Conservation (phyloP, 2,329 filamentous ascomycete genomes). For the Aspergillus uvarum region DNA sequence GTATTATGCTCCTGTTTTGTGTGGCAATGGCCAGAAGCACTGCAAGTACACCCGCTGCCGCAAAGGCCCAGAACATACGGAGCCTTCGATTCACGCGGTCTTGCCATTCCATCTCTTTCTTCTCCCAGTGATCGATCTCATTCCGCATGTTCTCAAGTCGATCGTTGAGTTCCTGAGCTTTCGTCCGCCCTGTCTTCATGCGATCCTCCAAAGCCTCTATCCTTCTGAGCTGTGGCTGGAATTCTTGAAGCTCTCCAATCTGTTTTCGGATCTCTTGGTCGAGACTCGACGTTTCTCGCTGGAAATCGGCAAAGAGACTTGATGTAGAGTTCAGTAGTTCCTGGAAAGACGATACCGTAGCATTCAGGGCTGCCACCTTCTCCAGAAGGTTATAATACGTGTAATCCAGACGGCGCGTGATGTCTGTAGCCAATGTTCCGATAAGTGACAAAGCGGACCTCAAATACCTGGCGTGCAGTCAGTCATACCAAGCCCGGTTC, state of each 20-base stretch:
- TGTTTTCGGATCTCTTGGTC: slow-evolving; percentile 40
- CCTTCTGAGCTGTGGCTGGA: slow-evolving; percentile 38
- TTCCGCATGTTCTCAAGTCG: slow-evolving; percentile 41
- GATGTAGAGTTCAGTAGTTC: slow-evolving; percentile 39
- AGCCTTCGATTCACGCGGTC: slow-evolving; percentile 38
- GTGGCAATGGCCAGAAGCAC: slow-evolving; percentile 31
- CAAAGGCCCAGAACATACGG: slow-evolving; percentile 39
- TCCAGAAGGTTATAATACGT: slow-evolving; percentile 51
- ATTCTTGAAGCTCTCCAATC: slow-evolving; percentile 38
- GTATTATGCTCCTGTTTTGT: slow-evolving; percentile 25
- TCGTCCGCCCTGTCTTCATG: slow-evolving; percentile 37
- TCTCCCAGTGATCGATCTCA: slow-evolving; percentile 45
- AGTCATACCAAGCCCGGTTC: slow-evolving; percentile 3
- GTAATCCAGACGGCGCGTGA: slow-evolving; percentile 49
- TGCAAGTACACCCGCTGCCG: slow-evolving; percentile 28
- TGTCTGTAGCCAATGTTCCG: slow-evolving; percentile 41
- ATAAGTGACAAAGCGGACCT: slow-evolving; percentile 38
- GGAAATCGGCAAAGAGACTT: slow-evolving; percentile 40
- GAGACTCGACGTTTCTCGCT: slow-evolving; percentile 35
- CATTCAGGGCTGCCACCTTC: slow-evolving; percentile 42
- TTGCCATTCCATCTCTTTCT: slow-evolving; percentile 45
- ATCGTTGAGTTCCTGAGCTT: slow-evolving; percentile 37
- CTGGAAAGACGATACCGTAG: slow-evolving; percentile 44
- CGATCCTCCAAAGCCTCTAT: slow-evolving; percentile 40
- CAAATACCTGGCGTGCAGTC: slow-evolving; percentile 26